Evolutionary conservation across 2,329 filamentous ascomycete species (phyloP).

Genomic region (Elsinoe ampelina): DNA sequence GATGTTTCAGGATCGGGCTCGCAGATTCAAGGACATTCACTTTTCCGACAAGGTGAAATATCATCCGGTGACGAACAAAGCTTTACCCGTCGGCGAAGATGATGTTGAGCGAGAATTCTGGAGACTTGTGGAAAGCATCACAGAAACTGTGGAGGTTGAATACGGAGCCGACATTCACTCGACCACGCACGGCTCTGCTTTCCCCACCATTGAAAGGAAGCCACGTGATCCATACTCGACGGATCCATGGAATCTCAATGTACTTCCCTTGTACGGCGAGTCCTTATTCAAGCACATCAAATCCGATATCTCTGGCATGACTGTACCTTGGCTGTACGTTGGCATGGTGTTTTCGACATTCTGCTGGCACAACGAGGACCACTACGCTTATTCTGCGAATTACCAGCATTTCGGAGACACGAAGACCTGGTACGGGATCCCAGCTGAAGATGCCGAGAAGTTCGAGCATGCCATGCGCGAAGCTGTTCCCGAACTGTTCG

Average conservation of each 20-base stretch:
- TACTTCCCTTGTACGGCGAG: conserved; percentile 80
- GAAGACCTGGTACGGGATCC: conserved; percentile 98
- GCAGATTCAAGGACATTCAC: conserved; percentile 88
- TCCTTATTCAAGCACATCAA: conserved; percentile 96
- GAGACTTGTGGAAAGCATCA: conserved; percentile 85
- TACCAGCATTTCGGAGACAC: conserved; percentile 98
- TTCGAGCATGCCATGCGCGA: conserved; percentile 94
- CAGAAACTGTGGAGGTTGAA: conserved; percentile 94
- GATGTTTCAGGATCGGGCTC: conserved; percentile 92
- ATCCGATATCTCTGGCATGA: conserved; percentile 97
- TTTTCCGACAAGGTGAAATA: conserved; percentile 86
- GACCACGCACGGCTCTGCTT: conserved; percentile 93
- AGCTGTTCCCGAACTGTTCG: conserved; percentile 90
- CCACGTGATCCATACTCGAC: conserved; percentile 78
- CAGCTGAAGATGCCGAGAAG: conserved; percentile 82
- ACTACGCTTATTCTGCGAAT: conserved; percentile 95
- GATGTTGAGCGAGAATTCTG: conserved; percentile 96
- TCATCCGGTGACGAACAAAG: conserved; percentile 72
- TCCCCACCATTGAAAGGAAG: conserved; percentile 86
- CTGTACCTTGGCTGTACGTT: conserved; percentile 96
- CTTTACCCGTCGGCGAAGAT: conserved; percentile 78
- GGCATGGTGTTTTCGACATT: conserved; percentile 99
- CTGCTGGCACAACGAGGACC: conserved; percentile 98
- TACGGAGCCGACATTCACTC: conserved; percentile 98
- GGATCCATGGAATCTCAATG: conserved; percentile 92